Base-by-base conservation (phyloP, 805 yeast genomes). In the Candida anglica region DNA sequence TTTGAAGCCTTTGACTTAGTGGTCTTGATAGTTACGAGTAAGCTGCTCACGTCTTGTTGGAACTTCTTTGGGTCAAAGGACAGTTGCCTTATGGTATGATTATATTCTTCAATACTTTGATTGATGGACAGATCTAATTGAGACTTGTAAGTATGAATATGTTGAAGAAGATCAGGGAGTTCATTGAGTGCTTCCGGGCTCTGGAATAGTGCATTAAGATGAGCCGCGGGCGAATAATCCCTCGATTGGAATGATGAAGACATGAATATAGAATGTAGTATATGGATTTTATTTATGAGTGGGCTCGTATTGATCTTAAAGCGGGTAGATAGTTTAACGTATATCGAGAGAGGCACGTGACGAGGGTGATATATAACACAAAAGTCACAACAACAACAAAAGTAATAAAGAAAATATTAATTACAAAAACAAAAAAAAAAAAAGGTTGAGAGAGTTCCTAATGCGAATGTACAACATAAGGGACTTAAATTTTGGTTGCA, bases 201-300 rank as follows among this genome's bases (percentile, higher is more conserved):
- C 4, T 69, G 57, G 30, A 85, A 70, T 30, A 83, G 51, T 16
- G 60, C 57, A 23, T 65, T 59, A 13, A 84, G 59, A 47, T 79
- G 84, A 3, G 50, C 56, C 30, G 66, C 48, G 0, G 86, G 84
- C 41, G 75, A 73, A 45, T 80, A 81, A 21, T 63, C 60, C 3
- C 47, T 37, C 0, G 66, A 53, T 18, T 61, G 66, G 6, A 34
- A 19, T 11, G 28, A 24, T 5, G 34, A 32, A 15, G 34, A 24
- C 29, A 24, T 24, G 23, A n/a, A n/a, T n/a, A n/a, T n/a, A n/a
- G n/a, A n/a, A n/a, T n/a, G n/a, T n/a, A n/a, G n/a, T n/a, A n/a
- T n/a, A n/a, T n/a, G n/a, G n/a, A n/a, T n/a, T n/a, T n/a, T n/a
- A n/a, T n/a, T n/a, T n/a, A n/a, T n/a, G n/a, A n/a, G n/a, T n/a